These are phyloP conservation scores for Achaetomiella virescens DNA, from an alignment of 495 filamentous ascomycete species.

Conservation along the genomic window DNA sequence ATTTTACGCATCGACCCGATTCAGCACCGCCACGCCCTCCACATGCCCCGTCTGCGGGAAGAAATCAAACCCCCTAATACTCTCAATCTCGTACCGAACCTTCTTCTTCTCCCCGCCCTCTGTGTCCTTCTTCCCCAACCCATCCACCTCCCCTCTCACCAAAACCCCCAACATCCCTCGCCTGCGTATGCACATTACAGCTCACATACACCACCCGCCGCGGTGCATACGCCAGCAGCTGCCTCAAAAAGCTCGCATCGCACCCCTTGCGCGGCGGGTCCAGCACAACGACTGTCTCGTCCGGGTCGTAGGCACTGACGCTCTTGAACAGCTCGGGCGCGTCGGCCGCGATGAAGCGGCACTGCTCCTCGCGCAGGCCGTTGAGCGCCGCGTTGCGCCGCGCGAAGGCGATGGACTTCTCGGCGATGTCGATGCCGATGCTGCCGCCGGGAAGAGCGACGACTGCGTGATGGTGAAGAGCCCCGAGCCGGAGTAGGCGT, in stretches of 20 bases:
- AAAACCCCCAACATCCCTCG: slow-evolving; percentile 81
- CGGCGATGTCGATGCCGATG: slow-evolving; percentile 51
- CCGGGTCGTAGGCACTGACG: slow-evolving; percentile 56
- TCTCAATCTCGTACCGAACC: slow-evolving; percentile 79
- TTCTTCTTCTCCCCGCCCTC: slow-evolving; percentile 33
- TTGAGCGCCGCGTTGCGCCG: slow-evolving; percentile 72
- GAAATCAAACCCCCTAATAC: slow-evolving; percentile 89
- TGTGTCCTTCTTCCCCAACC: slow-evolving; percentile 13
- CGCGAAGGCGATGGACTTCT: slow-evolving; percentile 67
- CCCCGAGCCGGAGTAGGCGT: slow-evolving; percentile 95
- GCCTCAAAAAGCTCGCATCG: slow-evolving; percentile 72
- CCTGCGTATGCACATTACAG: slow-evolving; percentile 97
- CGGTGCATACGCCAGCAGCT: slow-evolving; percentile 71
- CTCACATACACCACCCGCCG: slow-evolving; percentile 83
- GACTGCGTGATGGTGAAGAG: slow-evolving; percentile 95
- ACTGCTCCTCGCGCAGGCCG: slow-evolving; percentile 49
- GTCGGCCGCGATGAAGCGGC: slow-evolving; percentile 78
- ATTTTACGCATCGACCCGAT: slow-evolving; percentile 34
- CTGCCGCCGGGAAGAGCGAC: slow-evolving; percentile 56
- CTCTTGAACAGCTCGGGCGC: slow-evolving; percentile 73
- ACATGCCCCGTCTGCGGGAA: slow-evolving; percentile 98
- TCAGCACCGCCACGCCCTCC: slow-evolving; percentile 84
- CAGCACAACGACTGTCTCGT: slow-evolving; percentile 82
- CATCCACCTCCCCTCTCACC: slow-evolving; percentile 53
- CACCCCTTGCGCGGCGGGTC: slow-evolving; percentile 95